Evolutionary conservation across 495 filamentous ascomycete genomes (phyloP).

Genomic region (Talaromyces borbonicus): DNA sequence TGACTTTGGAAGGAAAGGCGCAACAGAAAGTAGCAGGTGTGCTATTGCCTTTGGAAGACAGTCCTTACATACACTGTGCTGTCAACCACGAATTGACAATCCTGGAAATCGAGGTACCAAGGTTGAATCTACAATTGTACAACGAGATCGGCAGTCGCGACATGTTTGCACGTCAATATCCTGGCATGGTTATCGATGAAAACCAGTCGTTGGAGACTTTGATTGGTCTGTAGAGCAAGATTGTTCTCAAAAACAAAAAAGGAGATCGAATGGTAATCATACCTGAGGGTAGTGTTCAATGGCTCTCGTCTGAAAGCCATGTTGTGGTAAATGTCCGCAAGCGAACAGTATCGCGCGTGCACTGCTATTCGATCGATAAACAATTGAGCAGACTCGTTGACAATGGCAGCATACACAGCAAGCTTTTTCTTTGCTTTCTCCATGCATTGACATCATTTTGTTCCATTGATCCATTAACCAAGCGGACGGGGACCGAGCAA

Average conservation of each 20-base stretch:
- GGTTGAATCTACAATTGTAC: slow-evolving; percentile 39
- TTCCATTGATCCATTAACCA: slow-evolving; percentile 1
- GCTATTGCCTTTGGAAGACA: slow-evolving; percentile 22
- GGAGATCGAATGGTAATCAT: slow-evolving; percentile 35
- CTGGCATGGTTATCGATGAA: slow-evolving; percentile 43
- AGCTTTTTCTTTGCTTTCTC: slow-evolving; percentile 39
- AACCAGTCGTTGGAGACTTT: slow-evolving; percentile 42
- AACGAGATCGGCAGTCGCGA: slow-evolving; percentile 15
- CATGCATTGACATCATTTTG: slow-evolving; percentile 3
- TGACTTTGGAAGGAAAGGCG: slow-evolving; percentile 25
- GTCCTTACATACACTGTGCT: slow-evolving; percentile 22
- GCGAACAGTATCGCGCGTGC: slow-evolving; percentile 12
- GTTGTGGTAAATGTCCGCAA: slow-evolving; percentile 29
- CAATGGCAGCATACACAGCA: slow-evolving; percentile 43
- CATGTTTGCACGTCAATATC: slow-evolving; percentile 42
- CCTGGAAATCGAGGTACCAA: slow-evolving; percentile 33
- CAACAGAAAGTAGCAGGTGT: slow-evolving; percentile 21
- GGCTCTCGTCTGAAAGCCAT: slow-evolving; percentile 18
- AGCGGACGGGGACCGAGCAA: slow-evolving; percentile 3
- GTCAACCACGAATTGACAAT: slow-evolving; percentile 13
- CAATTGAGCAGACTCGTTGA: slow-evolving; percentile 39
- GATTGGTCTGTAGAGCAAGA: slow-evolving; percentile 36
- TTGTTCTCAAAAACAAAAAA: not conserved
- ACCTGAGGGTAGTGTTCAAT: slow-evolving; percentile 30
- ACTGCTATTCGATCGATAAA: slow-evolving; percentile 40